A percentile compares a stretch with the other conserved stretches of the same genome.
Evolutionary conservation across 176 grass and related monocot species (phyloP).

Genomic region (Zizania latifolia): DNA sequence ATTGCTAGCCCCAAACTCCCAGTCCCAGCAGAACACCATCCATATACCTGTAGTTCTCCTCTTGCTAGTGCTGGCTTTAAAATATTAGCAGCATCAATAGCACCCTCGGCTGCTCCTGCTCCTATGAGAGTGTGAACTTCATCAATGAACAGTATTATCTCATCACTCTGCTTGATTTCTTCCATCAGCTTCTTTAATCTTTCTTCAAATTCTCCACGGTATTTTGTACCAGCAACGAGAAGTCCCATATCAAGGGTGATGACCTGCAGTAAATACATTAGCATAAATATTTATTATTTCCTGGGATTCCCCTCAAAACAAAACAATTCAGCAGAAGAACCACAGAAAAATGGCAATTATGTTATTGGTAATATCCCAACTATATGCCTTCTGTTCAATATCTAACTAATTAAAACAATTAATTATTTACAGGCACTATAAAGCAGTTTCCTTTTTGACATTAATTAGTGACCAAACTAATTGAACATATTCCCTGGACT

Average conservation of each 20-base stretch:
- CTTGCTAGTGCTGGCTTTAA: slow-evolving; percentile 84
- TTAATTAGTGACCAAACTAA: not conserved
- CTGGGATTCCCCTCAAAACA: slow-evolving; percentile 18
- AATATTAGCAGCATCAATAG: slow-evolving; percentile 92
- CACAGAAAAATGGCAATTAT: not conserved
- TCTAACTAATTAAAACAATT: not conserved
- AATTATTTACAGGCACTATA: not conserved
- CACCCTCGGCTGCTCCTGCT: slow-evolving; percentile 85
- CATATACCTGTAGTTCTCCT: slow-evolving; percentile 84
- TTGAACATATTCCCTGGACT: not conserved
- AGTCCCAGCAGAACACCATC: not conserved
- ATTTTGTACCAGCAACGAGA: slow-evolving; percentile 94
- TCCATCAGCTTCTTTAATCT: slow-evolving; percentile 96
- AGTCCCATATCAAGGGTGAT: slow-evolving; percentile 94
- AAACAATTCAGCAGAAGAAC: not conserved
- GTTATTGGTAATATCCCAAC: not conserved
- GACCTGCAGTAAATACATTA: slow-evolving; percentile 42
- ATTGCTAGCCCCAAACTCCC: no score
- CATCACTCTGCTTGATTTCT: slow-evolving; percentile 90
- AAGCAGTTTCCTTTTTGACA: not conserved
- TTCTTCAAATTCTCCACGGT: slow-evolving; percentile 94
- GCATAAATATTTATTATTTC: slow-evolving; percentile 1
- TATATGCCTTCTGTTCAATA: not conserved
- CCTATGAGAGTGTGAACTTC: slow-evolving; percentile 96
- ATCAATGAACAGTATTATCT: slow-evolving; percentile 96